Evolutionary conservation across 441 rosid species (phyloP), one percentile per base, ranked within the genome.

Genomic region (Populus hybrid): DNA sequence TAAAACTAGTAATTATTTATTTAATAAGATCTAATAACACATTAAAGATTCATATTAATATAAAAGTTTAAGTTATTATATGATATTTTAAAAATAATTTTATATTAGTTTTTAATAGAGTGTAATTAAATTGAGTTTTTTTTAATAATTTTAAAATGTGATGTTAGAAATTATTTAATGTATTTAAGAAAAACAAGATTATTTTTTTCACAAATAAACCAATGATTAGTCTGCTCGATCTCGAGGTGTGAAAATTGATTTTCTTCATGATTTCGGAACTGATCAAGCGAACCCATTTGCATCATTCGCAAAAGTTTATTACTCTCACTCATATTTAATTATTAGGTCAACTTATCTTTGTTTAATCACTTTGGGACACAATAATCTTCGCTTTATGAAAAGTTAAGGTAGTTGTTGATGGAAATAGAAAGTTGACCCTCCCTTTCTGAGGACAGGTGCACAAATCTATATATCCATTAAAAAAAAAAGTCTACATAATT

Each of bases 341-440:
- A 34, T 61, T 11, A 73, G 28, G 32, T 64, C 69, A 73, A 73
- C 64, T 73, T 21, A 36, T 63, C 57, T 63, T 57, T 54, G 7
- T 46, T 57, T 57, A 57, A 54, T 73, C 11, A 57, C 40, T 6
- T 54, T 32, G 24, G 30, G 75, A 73, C 75, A 57, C 75, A 32
- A 73, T 73, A 16, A 73, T 73, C 42, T 9, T 6, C 20, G 34
- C 20, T 34, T 73, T 18, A 73, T 32, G 12, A 59, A 59, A 73
- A 46, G 36, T 6, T 12, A 24, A 26, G 5, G 34, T 30, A 10
- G 76, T 32, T 3, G 16, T n/a, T 59, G 30, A 46, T 46, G 8
- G 50, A 73, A 32, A 8, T 28, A 72, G 42, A 54, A 57, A 72
- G 40, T 72, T 72, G 14, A 28, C 6, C 6, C 20, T 16, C 20